These are phyloP conservation scores for Penicillium lagena DNA, from an alignment of 495 filamentous ascomycete genomes.

Conservation along the genomic window DNA sequence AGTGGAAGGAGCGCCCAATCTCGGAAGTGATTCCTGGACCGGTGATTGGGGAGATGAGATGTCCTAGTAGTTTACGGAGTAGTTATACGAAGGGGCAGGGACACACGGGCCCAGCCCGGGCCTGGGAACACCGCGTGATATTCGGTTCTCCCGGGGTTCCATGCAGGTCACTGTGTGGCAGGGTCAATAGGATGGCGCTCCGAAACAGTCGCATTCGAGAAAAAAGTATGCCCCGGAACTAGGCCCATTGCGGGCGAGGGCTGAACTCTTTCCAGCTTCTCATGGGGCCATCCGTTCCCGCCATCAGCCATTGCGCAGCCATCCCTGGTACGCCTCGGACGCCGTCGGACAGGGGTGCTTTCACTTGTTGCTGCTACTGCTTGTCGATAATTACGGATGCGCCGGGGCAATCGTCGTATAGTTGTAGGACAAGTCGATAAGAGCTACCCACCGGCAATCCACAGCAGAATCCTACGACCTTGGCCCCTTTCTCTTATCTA, in stretches of 20 bases:
- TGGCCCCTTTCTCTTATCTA: too few relatives aligned
- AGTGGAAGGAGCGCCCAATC: too few relatives aligned
- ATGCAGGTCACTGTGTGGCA: conserved; percentile 22
- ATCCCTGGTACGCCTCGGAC: background rate
- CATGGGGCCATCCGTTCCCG: background rate
- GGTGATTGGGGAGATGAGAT: too few relatives aligned
- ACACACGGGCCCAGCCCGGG: background rate
- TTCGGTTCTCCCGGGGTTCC: conserved; percentile 25
- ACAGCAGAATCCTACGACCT: too few relatives aligned
- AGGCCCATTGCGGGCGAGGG: background rate
- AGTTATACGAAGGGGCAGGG: too few relatives aligned
- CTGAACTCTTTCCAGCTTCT: background rate
- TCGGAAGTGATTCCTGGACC: too few relatives aligned
- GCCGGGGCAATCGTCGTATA: too few relatives aligned
- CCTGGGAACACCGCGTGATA: conserved; percentile 9
- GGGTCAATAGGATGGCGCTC: background rate
- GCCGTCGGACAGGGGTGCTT: background rate
- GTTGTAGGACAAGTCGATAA: too few relatives aligned
- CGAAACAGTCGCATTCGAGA: conserved; percentile 4
- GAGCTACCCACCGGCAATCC: too few relatives aligned
- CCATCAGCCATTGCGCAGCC: background rate
- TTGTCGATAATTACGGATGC: too few relatives aligned
- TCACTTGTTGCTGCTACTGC: too few relatives aligned
- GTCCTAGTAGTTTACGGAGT: too few relatives aligned
- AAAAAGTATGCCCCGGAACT: background rate